Evolutionary conservation across 2,329 filamentous ascomycete genomes (phyloP).

Genomic region (Pseudogymnoascus sp.): DNA sequence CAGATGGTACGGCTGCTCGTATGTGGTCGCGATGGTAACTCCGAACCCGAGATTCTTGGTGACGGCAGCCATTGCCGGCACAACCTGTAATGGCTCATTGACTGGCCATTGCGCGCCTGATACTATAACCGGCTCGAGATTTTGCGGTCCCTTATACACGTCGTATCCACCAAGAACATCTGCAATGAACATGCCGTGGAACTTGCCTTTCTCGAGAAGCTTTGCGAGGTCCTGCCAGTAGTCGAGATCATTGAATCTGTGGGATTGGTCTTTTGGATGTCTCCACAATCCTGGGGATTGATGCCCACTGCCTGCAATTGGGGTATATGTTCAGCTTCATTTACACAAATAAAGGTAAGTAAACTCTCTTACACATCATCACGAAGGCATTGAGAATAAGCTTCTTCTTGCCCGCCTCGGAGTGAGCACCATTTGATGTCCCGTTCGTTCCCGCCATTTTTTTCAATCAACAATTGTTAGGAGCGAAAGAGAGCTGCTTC

Average conservation of each 20-base stretch:
- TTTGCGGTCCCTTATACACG: slow-evolving; percentile 57
- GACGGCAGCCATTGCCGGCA: slow-evolving; percentile 61
- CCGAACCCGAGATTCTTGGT: slow-evolving; percentile 63
- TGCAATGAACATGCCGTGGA: slow-evolving; percentile 61
- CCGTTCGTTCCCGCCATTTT: background rate
- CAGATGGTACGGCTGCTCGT: slow-evolving; percentile 61
- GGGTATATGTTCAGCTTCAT: slow-evolving; percentile 23
- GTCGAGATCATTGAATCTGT: slow-evolving; percentile 51
- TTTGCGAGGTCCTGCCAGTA: slow-evolving; percentile 57
- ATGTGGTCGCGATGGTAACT: slow-evolving; percentile 60
- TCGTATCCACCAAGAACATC: slow-evolving; percentile 63
- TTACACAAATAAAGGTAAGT: slow-evolving; percentile 5
- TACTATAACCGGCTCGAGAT: slow-evolving; percentile 51
- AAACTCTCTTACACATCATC: slow-evolving; percentile 35
- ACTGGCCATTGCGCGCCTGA: slow-evolving; percentile 64
- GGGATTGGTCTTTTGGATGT: slow-evolving; percentile 57
- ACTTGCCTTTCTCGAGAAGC: slow-evolving; percentile 53
- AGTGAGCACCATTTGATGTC: background rate
- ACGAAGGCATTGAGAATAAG: slow-evolving; percentile 46
- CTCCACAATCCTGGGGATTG: slow-evolving; percentile 53
- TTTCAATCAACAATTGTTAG: background rate
- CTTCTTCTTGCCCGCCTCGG: slow-evolving; percentile 31
- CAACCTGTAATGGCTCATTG: slow-evolving; percentile 58
- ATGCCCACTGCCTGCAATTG: slow-evolving; percentile 38
- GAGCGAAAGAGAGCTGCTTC: background rate